Evolutionary conservation across 2,329 filamentous ascomycete species (phyloP), one percentile per base, ranked within the genome.

Genomic region (Dactylellina drechsleri): DNA sequence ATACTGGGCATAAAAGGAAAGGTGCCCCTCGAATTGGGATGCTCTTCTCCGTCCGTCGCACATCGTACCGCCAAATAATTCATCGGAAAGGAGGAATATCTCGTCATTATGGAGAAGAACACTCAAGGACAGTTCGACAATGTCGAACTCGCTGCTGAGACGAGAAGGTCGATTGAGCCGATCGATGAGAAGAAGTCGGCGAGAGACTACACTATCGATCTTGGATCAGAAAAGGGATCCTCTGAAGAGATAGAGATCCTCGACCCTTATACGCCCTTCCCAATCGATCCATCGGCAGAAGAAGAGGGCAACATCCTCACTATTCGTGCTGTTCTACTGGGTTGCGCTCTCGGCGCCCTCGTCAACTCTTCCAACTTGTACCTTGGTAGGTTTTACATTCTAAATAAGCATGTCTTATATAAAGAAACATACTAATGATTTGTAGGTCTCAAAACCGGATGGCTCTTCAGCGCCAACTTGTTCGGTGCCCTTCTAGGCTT

Each of bases 361-460:
- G 86, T 89, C 77, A 88, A 88, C 78, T 86, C 87, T 12, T 88
- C 86, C 68, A 89, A 89, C 78, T 83, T 89, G 52, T 89, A 89
- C 77, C 84, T 89, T 18, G 87, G 87, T 83, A 57, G 31, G 72
- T 64, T 54, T 31, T 45, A 49, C 77, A 60, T 77, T 45, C 28
- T 15, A n/a, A 10, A n/a, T n/a, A 53, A 40, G 41, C 23, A 36
- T 52, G 13, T n/a, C 16, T n/a, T 47, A 13, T 52, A 31, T 18
- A 31, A 31, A 49, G 8, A 16, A 49, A 16, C 12, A 12, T 54
- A 15, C 36, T 61, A 62, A 62, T n/a, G 12, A 15, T 23, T 23
- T 15, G 8, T 49, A 84, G 84, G 84, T 74, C 81, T 86, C 70
- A 86, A 85, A 78, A 85, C 85, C 18, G 85, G 85, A 50, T 86